Conservation (phyloP, 2,329 filamentous ascomycete genomes). For the Aspergillus floridensis region DNA sequence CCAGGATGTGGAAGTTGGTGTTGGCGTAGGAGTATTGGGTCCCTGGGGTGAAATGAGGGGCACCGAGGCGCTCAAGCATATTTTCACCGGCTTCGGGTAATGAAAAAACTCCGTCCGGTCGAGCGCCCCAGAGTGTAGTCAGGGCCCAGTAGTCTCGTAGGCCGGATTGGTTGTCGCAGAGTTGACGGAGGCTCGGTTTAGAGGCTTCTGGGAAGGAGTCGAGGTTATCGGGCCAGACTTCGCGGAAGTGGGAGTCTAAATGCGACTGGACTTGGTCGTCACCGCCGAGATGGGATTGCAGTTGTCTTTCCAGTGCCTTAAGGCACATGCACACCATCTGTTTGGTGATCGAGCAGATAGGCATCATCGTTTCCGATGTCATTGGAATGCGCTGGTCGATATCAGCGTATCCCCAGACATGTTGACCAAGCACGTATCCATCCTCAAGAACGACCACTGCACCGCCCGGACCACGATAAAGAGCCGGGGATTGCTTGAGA, state of each 20-base stretch:
- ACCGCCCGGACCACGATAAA: slow-evolving; percentile 43
- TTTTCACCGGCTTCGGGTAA: slow-evolving; percentile 29
- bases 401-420: slow-evolving; percentile 47
- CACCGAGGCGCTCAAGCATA: slow-evolving; percentile 32
- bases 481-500: slow-evolving; percentile 19
- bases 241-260: slow-evolving; percentile 27
- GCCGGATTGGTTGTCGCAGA: slow-evolving; percentile 45
- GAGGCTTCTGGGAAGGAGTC: slow-evolving; percentile 23
- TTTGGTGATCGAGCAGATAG: slow-evolving; percentile 51
- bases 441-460: slow-evolving; percentile 44
- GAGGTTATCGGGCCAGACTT: slow-evolving; percentile 19
- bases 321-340: slow-evolving; percentile 45
- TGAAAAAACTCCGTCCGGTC: slow-evolving; percentile 42
- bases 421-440: slow-evolving; percentile 41
- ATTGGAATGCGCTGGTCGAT: slow-evolving; percentile 39
- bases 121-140: slow-evolving; percentile 44
- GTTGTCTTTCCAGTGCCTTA: slow-evolving; percentile 35
- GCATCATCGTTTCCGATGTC: slow-evolving; percentile 37
- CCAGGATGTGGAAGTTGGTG: slow-evolving; percentile 44
- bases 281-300: slow-evolving; percentile 28
- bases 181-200: slow-evolving; percentile 36
- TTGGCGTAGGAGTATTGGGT: slow-evolving; percentile 47
- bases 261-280: slow-evolving; percentile 32
- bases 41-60: slow-evolving; percentile 45
- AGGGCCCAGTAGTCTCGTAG: slow-evolving; percentile 49